Conservation (phyloP, 2,329 filamentous ascomycete genomes). For the Pestalotiopsis fici region DNA sequence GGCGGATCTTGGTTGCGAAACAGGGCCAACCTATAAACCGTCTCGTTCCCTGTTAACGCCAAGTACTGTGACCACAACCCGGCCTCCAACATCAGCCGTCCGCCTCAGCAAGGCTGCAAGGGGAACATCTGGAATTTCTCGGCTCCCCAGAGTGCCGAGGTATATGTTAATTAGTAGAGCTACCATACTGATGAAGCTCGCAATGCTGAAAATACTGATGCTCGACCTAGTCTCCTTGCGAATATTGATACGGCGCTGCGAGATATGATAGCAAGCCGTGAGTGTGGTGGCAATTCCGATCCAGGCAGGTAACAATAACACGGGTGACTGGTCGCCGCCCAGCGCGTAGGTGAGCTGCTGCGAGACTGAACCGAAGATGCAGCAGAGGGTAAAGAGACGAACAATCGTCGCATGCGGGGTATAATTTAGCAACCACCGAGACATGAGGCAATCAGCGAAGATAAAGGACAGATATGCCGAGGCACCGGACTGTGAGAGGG, state of each 20-base stretch:
- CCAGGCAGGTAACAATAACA: slow-evolving; percentile 75
- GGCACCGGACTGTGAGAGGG: slow-evolving; percentile 62
- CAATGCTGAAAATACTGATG: slow-evolving; percentile 75
- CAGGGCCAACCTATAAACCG: background rate
- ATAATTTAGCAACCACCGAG: slow-evolving; percentile 83
- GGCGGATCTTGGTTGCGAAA: too few species aligned
- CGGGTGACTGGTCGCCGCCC: slow-evolving; percentile 69
- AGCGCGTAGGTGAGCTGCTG: slow-evolving; percentile 71
- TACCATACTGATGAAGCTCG: slow-evolving; percentile 76
- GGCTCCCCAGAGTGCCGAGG: slow-evolving; percentile 37
- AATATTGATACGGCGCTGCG: slow-evolving; percentile 77
- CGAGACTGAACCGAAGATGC: slow-evolving; percentile 74
- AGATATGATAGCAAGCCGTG: slow-evolving; percentile 74
- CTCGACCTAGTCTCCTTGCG: slow-evolving; percentile 77
- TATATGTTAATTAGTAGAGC: slow-evolving; percentile 69
- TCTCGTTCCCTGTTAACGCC: slow-evolving; percentile 10
- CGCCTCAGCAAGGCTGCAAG: slow-evolving; percentile 42
- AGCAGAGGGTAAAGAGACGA: slow-evolving; percentile 74
- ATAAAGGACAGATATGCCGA: slow-evolving; percentile 80
- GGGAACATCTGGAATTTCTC: slow-evolving; percentile 63
- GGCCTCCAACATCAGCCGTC: slow-evolving; percentile 11
- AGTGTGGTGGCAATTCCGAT: slow-evolving; percentile 75
- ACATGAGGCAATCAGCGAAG: slow-evolving; percentile 85
- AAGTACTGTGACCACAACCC: slow-evolving; percentile 9
- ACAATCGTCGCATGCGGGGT: slow-evolving; percentile 80